A percentile compares a stretch with the other conserved stretches of the same genome.
Evolutionary conservation across 1,284 basidiomycete genomes (phyloP).

Genomic region (Prillingera fragicola): DNA sequence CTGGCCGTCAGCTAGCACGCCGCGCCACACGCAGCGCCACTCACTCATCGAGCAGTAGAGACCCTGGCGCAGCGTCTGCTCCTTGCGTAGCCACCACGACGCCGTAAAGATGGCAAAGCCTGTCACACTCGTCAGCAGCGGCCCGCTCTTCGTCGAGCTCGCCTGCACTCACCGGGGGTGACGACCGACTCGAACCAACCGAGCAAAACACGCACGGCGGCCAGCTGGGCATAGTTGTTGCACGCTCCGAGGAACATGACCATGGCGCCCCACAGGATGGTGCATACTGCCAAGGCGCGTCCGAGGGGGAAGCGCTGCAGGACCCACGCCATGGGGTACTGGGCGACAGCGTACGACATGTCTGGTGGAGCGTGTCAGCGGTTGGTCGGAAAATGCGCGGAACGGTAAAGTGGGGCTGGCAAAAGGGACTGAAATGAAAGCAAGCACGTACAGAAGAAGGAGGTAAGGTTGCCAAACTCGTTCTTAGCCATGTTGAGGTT

Average conservation of each 20-base stretch:
- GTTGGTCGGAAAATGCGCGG: too few relatives aligned
- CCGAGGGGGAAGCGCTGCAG: constrained; percentile 29
- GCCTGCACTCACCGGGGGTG: constrained; percentile 1
- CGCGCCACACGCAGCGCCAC: too few relatives aligned
- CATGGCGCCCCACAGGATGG: constrained; percentile 20
- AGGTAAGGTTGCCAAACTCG: constrained; percentile 19
- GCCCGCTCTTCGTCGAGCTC: background rate
- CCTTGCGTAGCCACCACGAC: constrained; percentile 30
- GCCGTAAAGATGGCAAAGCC: constrained; percentile 28
- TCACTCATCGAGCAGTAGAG: constrained; percentile 25
- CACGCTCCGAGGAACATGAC: constrained; percentile 22
- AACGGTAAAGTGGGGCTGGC: too few relatives aligned
- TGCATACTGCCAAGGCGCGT: constrained; percentile 10
- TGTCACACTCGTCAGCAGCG: background rate
- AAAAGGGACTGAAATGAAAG: too few relatives aligned
- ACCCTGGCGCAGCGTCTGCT: constrained; percentile 22
- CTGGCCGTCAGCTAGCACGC: too few relatives aligned
- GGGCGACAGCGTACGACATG: constrained; percentile 20
- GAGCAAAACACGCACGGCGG: constrained; percentile 23
- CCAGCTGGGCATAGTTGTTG: constrained; percentile 25
- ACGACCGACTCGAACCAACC: constrained; percentile 16
- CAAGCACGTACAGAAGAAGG: constrained; percentile 26
- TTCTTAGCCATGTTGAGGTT: constrained; percentile 13
- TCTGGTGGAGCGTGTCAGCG: too few relatives aligned
- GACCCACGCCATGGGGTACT: constrained; percentile 22